Evolutionary conservation across 257 asterid species (phyloP).

Genomic region (Scutellaria minor): DNA sequence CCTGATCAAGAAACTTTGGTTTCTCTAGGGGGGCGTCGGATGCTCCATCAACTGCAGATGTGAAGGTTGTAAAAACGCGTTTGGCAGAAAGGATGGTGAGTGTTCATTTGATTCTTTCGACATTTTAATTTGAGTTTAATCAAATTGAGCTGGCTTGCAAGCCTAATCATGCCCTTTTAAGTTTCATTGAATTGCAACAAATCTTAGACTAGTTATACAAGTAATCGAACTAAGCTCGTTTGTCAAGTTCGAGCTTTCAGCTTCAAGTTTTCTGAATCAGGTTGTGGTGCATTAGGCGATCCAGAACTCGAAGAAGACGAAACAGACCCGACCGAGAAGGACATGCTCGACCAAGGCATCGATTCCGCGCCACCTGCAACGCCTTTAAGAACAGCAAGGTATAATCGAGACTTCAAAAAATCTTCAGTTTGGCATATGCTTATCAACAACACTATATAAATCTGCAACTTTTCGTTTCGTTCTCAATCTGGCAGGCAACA

Average conservation of each 20-base stretch:
- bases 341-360: conserved; percentile 39
- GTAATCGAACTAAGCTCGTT: too few relatives aligned
- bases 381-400: conserved; percentile 65
- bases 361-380: conserved; percentile 61
- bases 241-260: too few relatives aligned
- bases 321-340: conserved; percentile 43
- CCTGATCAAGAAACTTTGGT: conserved; percentile 28
- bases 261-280: conserved; percentile 35
- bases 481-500: conserved; percentile 39
- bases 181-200: too few relatives aligned
- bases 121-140: background rate
- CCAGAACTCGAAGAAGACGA: conserved; percentile 64
- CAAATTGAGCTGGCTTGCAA: too few relatives aligned
- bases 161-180: too few relatives aligned
- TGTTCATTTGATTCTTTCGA: background rate
- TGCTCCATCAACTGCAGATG: conserved; percentile 74
- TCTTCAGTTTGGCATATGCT: background rate
- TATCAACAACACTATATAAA: background rate
- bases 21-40: conserved; percentile 61
- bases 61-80: conserved; percentile 63
- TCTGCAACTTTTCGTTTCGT: background rate
- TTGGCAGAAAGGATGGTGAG: conserved; percentile 70
- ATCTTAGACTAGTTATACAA: too few relatives aligned
- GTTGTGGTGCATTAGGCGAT: conserved; percentile 50
- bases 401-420: background rate